A percentile compares a stretch with the other conserved stretches of the same genome.
phyloP scores from a whole-genome alignment of 441 rosid species.

The Theobroma grandiflorum region DNA sequence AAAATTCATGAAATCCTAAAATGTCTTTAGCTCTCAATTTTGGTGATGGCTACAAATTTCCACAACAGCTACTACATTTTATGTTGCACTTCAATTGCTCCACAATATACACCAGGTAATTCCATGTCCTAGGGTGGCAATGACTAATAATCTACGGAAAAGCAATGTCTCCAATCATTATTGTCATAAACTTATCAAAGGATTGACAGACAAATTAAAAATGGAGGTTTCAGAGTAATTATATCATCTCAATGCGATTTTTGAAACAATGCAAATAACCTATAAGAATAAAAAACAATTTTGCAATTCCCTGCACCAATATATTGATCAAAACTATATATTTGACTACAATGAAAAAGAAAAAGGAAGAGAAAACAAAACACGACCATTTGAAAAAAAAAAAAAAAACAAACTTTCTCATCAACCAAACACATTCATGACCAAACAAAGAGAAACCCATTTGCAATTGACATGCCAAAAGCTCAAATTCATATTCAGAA shows the following conservation, averaged over 20 bases:
- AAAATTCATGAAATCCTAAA: not conserved
- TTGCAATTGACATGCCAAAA: not conserved
- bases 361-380: not conserved
- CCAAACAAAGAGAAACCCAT: slow-evolving; percentile 13
- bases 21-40: not conserved
- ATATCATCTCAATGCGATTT: not conserved
- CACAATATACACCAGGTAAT: not conserved
- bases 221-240: not conserved
- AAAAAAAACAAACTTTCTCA: not conserved
- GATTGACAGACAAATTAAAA: not conserved
- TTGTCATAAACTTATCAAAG: not conserved
- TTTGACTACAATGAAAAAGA: not conserved
- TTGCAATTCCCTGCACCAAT: not conserved
- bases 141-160: not conserved
- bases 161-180: not conserved
- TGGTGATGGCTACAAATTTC: not conserved
- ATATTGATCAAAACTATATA: not conserved
- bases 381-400: not conserved
- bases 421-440: slow-evolving; percentile 1
- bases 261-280: not conserved
- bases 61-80: not conserved
- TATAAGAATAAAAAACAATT: not conserved
- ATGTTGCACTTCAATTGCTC: not conserved
- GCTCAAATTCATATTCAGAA: not conserved
- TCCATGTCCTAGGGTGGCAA: not conserved